phyloP scores from a whole-genome alignment of 345 rosid species.

The Cardamine chenopodiifolia region DNA sequence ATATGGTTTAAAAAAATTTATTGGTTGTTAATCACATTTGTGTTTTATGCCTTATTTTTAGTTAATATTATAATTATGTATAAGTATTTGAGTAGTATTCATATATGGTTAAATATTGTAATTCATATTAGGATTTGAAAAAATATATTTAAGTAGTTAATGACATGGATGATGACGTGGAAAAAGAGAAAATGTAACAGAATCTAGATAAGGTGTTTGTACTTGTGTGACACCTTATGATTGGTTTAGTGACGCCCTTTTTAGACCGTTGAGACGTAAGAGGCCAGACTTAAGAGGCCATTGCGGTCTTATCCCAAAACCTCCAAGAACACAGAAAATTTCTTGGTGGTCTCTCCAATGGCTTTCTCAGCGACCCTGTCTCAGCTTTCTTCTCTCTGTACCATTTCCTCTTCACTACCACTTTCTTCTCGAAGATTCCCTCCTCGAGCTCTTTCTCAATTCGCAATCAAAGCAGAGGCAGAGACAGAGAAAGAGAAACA shows the following conservation, averaged over 20 bases:
- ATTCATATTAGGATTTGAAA: too few relatives aligned
- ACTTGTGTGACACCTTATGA: slow-evolving; percentile 24
- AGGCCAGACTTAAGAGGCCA: too few relatives aligned
- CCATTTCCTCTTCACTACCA: slow-evolving; percentile 44
- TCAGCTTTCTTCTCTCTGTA: slow-evolving; percentile 44
- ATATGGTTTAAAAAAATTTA: too few relatives aligned
- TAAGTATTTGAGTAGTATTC: too few relatives aligned
- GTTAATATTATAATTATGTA: too few relatives aligned
- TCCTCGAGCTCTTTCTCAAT: slow-evolving; percentile 33
- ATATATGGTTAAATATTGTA: too few relatives aligned
- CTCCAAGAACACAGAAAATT: neutral
- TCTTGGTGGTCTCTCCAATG: slow-evolving; percentile 47
- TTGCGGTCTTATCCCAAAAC: slow-evolving; percentile 39
- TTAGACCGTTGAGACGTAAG: slow-evolving; percentile 22
- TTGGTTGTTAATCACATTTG: too few relatives aligned
- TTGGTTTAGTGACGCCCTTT: neutral
- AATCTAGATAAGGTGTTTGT: too few relatives aligned
- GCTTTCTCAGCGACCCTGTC: slow-evolving; percentile 61
- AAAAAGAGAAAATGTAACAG: too few relatives aligned
- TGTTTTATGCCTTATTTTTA: too few relatives aligned
- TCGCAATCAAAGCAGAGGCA: slow-evolving; percentile 47
- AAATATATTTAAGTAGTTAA: too few relatives aligned
- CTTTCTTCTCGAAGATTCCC: slow-evolving; percentile 29
- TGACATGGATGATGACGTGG: too few relatives aligned
- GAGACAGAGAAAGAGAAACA: slow-evolving; percentile 67